Evolutionary conservation across 192 early-diverging fungal genomes (phyloP).

Genomic region (Linnemannia zychae): DNA sequence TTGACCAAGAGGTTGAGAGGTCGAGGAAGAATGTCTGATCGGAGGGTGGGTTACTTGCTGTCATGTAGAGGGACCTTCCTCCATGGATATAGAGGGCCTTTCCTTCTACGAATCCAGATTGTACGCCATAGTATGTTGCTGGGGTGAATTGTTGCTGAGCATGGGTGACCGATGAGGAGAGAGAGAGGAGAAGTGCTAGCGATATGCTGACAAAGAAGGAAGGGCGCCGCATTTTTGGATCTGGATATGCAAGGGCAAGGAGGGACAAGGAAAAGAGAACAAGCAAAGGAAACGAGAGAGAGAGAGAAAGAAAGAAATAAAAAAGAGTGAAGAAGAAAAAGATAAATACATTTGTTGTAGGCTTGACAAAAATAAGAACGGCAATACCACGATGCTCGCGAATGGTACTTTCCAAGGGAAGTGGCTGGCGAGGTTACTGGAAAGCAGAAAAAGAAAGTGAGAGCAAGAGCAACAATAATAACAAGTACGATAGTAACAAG

Average conservation of each 20-base stretch:
- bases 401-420: no score
- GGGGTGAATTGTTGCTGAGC: slow-evolving; percentile 15
- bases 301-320: no score
- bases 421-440: no score
- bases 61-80: background rate
- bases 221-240: background rate
- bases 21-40: slow-evolving; percentile 30
- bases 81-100: slow-evolving; percentile 20
- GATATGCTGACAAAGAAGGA: background rate
- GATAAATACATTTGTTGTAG: no score
- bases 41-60: background rate
- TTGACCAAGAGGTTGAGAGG: slow-evolving; percentile 13
- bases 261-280: background rate
- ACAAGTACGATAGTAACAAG: no score
- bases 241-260: background rate
- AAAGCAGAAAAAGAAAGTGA: no score
- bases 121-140: background rate
- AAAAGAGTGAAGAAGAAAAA: no score
- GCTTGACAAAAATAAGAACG: no score
- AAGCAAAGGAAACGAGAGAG: no score
- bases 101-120: slow-evolving; percentile 13
- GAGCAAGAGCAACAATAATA: no score
- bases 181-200: background rate
- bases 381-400: no score
- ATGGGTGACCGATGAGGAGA: background rate